Conservation (phyloP, 345 rosid genomes). For the Acer campestre region DNA sequence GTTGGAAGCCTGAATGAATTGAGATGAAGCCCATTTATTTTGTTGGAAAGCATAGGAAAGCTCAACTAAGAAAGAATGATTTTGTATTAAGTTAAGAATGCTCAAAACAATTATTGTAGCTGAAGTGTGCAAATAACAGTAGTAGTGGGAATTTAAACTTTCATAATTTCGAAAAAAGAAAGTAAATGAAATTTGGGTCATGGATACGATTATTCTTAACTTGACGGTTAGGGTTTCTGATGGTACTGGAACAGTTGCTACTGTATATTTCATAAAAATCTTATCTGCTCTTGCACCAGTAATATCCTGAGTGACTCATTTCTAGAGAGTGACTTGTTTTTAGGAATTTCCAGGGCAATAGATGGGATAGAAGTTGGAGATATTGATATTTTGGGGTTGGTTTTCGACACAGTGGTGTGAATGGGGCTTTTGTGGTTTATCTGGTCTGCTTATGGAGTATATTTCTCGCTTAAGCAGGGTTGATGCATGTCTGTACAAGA, state of each 20-base stretch:
- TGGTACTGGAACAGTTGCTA: not conserved
- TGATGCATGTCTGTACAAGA: not conserved
- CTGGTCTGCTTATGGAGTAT: not conserved
- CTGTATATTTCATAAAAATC: not conserved
- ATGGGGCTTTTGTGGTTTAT: not conserved
- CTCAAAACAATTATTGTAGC: not conserved
- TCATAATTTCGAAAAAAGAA: not conserved
- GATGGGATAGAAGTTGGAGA: not conserved
- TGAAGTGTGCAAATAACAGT: not conserved
- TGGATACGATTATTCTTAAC: not conserved
- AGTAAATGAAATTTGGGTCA: not conserved
- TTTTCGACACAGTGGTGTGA: not conserved
- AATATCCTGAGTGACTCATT: not conserved
- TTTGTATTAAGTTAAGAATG: not conserved
- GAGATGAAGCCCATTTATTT: not conserved
- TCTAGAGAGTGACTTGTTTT: not conserved
- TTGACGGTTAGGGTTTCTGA: not conserved
- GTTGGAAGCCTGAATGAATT: not conserved
- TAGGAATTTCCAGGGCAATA: not conserved
- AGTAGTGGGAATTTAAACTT: not conserved
- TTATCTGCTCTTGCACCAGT: not conserved
- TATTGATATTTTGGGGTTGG: not conserved
- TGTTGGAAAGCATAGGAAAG: not conserved
- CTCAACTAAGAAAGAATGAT: not conserved
- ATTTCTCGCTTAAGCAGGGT: not conserved